Conservation (phyloP, 2,329 filamentous ascomycete genomes). For the Alternaria hordeiaustralica region DNA sequence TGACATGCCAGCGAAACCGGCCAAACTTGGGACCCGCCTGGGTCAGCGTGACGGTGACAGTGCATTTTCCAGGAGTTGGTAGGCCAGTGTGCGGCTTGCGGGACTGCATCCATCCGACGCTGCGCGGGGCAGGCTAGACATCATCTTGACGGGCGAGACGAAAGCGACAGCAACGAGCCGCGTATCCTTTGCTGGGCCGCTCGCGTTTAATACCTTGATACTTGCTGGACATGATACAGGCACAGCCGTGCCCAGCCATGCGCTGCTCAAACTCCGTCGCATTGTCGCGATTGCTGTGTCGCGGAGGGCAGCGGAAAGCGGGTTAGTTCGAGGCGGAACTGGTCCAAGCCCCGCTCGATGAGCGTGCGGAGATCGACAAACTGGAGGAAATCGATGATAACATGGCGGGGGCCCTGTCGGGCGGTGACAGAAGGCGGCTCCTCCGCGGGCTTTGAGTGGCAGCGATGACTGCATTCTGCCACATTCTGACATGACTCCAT, state of each 20-base stretch:
- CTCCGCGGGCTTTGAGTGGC: conserved; percentile 24
- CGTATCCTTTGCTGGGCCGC: not conserved
- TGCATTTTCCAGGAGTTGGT: conserved; percentile 1
- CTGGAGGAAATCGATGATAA: conserved; percentile 32
- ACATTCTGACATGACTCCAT: conserved; percentile 27
- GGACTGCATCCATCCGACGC: conserved; percentile 3
- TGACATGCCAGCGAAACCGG: conserved; percentile 2
- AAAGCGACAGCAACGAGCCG: not conserved
- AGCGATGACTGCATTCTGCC: conserved; percentile 31
- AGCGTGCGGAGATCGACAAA: conserved; percentile 32
- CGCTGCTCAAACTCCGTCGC: conserved; percentile 16
- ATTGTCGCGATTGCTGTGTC: conserved; percentile 18
- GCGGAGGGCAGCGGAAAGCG: conserved; percentile 18
- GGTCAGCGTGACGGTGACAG: conserved; percentile 9
- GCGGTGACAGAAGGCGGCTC: conserved; percentile 24
- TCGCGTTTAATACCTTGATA: conserved; percentile 13
- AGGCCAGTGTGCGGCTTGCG: conserved; percentile 7
- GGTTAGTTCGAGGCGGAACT: conserved; percentile 21
- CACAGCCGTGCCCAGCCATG: conserved; percentile 13
- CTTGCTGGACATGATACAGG: conserved; percentile 17
- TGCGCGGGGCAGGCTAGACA: not conserved
- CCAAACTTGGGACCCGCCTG: not conserved
- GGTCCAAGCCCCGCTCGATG: conserved; percentile 18
- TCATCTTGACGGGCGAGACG: not conserved
- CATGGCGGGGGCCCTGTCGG: conserved; percentile 12